Percentiles rank a stretch among this genome's conserved stretches.
Evolutionary conservation across 164 flowering plant species (phyloP).

Genomic region (Annona cherimola): DNA sequence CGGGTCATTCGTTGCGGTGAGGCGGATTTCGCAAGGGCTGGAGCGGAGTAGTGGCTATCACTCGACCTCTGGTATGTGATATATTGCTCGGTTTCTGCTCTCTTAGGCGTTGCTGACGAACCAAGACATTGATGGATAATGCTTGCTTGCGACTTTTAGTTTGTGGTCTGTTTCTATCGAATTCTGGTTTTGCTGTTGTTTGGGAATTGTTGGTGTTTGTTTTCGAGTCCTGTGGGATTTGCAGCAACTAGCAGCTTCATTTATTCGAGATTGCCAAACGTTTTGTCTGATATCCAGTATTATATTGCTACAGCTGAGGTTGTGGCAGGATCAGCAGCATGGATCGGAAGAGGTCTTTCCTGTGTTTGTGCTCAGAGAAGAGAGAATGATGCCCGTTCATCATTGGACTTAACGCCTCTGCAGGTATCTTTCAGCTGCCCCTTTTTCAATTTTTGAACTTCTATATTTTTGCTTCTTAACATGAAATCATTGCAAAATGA

Average conservation of each 20-base stretch:
- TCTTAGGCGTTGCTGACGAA: too few relatives aligned
- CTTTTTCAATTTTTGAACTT: neutral
- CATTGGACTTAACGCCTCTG: conserved; percentile 84
- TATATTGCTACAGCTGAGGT: conserved; percentile 72
- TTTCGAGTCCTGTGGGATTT: neutral
- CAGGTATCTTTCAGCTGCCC: conserved; percentile 45
- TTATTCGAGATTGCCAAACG: neutral
- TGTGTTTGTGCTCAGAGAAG: conserved; percentile 98
- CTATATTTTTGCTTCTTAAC: neutral
- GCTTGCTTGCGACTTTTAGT: too few relatives aligned
- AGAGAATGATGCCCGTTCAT: conserved; percentile 80
- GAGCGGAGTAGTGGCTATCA: conserved; percentile 15
- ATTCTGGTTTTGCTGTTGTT: neutral
- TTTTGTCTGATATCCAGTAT: conserved; percentile 18
- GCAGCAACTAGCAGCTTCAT: neutral
- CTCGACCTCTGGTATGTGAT: conserved; percentile 12
- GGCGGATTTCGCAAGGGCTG: conserved; percentile 19
- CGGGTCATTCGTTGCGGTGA: conserved; percentile 20
- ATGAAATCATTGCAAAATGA: too few relatives aligned
- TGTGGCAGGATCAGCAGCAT: conserved; percentile 97
- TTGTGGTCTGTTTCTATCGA: too few relatives aligned
- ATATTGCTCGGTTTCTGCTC: neutral
- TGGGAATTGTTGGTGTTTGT: neutral
- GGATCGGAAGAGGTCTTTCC: conserved; percentile 98
- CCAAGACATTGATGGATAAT: too few relatives aligned